phyloP scores from a whole-genome alignment of 2,329 filamentous ascomycete genomes.

The Neoarthrinium moseri region DNA sequence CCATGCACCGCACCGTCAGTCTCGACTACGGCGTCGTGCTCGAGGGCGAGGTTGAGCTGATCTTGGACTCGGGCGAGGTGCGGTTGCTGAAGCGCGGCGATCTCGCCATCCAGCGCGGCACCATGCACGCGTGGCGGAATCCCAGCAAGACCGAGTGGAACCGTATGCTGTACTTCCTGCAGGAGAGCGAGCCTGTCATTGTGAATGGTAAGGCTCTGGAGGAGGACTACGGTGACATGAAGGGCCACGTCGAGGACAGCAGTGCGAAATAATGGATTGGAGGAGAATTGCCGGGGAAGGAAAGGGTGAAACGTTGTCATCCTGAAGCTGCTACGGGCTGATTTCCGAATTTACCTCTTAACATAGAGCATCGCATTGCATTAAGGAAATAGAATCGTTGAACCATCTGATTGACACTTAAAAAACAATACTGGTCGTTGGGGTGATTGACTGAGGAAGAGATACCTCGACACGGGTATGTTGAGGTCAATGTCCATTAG shows the following conservation, averaged over 20 bases:
- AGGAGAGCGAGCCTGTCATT: constrained; percentile 19
- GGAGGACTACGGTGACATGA: constrained; percentile 24
- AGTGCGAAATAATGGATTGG: too few relatives aligned
- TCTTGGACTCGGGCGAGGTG: constrained; percentile 44
- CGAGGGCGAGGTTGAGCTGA: constrained; percentile 46
- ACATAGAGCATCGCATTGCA: too few relatives aligned
- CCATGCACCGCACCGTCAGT: constrained; percentile 47
- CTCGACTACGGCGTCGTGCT: constrained; percentile 50
- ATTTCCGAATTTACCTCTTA: too few relatives aligned
- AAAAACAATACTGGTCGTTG: too few relatives aligned
- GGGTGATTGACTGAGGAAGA: too few relatives aligned
- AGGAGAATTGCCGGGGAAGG: too few relatives aligned
- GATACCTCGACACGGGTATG: too few relatives aligned
- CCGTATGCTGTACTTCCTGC: constrained; percentile 34
- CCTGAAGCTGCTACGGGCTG: too few relatives aligned
- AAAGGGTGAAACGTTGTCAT: too few relatives aligned
- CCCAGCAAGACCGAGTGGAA: constrained; percentile 35
- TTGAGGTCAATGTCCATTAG: too few relatives aligned
- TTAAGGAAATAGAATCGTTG: too few relatives aligned
- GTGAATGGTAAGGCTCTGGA: constrained; percentile 16
- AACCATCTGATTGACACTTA: too few relatives aligned
- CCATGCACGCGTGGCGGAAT: constrained; percentile 41
- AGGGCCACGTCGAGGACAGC: constrained; percentile 14
- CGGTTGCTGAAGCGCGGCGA: constrained; percentile 42
- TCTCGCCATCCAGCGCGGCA: constrained; percentile 45